Base-by-base conservation (phyloP, 768 basidiomycete species). In the Chalciporus piperatus region DNA sequence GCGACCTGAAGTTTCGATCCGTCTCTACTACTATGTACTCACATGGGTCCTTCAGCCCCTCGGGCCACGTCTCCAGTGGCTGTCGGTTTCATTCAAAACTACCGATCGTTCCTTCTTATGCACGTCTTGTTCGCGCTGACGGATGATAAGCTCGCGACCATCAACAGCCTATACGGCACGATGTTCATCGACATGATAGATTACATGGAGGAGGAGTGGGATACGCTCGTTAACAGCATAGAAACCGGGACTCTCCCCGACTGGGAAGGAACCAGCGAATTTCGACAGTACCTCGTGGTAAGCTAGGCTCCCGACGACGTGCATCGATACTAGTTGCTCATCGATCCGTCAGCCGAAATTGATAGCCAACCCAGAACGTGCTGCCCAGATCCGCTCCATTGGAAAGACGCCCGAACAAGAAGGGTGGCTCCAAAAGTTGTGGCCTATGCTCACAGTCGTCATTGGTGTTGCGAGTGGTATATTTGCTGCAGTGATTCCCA, bases 81-180 rank as follows among this genome's bases (percentile, higher is more conserved):
- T 1, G 47, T 57, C 30, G 50, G 58, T 50, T 59, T 63, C 43
- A 57, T 65, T 20, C 19, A 14, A 17, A 51, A 56, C 27, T 60
- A 64, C 30, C 41, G 52, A 13, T 55, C 59, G 7, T 63, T 56
- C 27, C 52, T 66, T 38, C 50, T 65, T 23, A 56, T 51, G 51
- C 60, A 65, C 16, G 19, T 41, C 38, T 22, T 62, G n/a, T 64
- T 65, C 33, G 60, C 58, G n/a, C 54, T 64, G 23, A 52, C 51
- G 5, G 58, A 64, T 6, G 13, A 41, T 2, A 40, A 46, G 14
- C 48, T 61, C 4, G 62, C 61, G 25, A 60, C 52, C n/a, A 46
- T 58, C 22, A 54, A 45, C 30, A 55, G 56, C 0, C 22, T 63
- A 3, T 65, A 55, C 41, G 50, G 47, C 9, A 60, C 51, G 23